phyloP scores from a whole-genome alignment of 1,284 basidiomycete genomes.

The Nidula niveotomentosa region DNA sequence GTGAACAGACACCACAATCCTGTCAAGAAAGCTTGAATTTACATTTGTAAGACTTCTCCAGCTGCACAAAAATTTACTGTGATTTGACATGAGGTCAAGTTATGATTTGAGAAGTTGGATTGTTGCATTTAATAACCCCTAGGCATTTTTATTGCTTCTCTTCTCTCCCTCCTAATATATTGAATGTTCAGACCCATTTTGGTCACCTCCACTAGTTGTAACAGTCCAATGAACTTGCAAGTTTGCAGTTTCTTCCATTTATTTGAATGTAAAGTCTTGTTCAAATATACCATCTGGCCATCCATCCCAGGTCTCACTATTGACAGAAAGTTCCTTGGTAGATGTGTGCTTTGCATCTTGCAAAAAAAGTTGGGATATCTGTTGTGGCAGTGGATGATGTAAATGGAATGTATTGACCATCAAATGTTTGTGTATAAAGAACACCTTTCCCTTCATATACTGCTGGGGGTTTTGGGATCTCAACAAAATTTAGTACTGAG shows the following conservation, averaged over 20 bases:
- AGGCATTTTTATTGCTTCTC: not conserved
- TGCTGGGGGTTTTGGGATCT: too few relatives aligned
- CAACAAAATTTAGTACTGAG: too few relatives aligned
- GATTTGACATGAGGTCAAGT: not conserved
- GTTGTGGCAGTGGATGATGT: too few relatives aligned
- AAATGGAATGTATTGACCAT: too few relatives aligned
- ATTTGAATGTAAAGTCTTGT: constrained; percentile 4
- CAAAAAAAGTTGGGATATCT: too few relatives aligned
- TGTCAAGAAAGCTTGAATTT: not conserved
- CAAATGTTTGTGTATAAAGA: too few relatives aligned
- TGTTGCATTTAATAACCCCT: not conserved
- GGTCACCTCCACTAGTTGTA: not conserved
- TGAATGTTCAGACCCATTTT: not conserved
- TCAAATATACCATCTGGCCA: constrained; percentile 17
- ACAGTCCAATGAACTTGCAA: constrained; percentile 16
- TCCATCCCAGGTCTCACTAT: constrained; percentile 10
- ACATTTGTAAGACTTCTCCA: not conserved
- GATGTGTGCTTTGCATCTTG: too few relatives aligned
- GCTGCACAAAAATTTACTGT: not conserved
- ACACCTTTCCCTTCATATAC: too few relatives aligned
- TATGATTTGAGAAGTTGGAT: not conserved
- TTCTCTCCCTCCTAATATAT: not conserved
- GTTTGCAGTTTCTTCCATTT: constrained; percentile 1
- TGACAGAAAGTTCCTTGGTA: too few relatives aligned
- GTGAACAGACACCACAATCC: constrained; percentile 5